These are phyloP conservation scores for Ligustrum vulgare DNA, from an alignment of 257 asterid genomes.

Conservation along the genomic window DNA sequence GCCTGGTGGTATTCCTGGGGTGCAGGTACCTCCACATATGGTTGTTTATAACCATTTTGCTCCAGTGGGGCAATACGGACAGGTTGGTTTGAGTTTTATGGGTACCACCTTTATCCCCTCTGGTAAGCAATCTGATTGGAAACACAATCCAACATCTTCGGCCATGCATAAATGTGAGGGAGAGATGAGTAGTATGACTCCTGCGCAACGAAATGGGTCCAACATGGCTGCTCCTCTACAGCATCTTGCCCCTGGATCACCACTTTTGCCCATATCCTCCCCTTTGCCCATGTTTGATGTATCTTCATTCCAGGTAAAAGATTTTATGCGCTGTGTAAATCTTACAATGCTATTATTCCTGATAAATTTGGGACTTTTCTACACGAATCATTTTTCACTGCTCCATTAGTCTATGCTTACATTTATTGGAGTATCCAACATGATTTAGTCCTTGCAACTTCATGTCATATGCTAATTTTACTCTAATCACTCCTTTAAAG, in stretches of 20 bases:
- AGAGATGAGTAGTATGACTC: constrained; percentile 49
- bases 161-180: constrained; percentile 59
- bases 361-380: not conserved
- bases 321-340: constrained; percentile 12
- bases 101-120: constrained; percentile 91
- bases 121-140: constrained; percentile 94
- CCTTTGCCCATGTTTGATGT: constrained; percentile 85
- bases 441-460: not conserved
- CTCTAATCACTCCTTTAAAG: not conserved
- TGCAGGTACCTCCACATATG: constrained; percentile 92
- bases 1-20: constrained; percentile 86
- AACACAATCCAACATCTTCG: constrained; percentile 57
- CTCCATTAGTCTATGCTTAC: not conserved
- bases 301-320: constrained; percentile 82
- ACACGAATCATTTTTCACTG: not conserved
- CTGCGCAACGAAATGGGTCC: constrained; percentile 59
- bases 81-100: constrained; percentile 96
- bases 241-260: constrained; percentile 89
- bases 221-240: constrained; percentile 60
- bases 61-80: constrained; percentile 95
- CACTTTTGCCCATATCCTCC: constrained; percentile 77
- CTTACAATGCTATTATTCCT: not conserved
- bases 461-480: not conserved
- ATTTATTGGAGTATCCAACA: too few species aligned
- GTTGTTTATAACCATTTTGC: constrained; percentile 97